These are phyloP conservation scores for Peronospora farinosa DNA, from an alignment of 352 stramenopile species.

Conservation along the genomic window DNA sequence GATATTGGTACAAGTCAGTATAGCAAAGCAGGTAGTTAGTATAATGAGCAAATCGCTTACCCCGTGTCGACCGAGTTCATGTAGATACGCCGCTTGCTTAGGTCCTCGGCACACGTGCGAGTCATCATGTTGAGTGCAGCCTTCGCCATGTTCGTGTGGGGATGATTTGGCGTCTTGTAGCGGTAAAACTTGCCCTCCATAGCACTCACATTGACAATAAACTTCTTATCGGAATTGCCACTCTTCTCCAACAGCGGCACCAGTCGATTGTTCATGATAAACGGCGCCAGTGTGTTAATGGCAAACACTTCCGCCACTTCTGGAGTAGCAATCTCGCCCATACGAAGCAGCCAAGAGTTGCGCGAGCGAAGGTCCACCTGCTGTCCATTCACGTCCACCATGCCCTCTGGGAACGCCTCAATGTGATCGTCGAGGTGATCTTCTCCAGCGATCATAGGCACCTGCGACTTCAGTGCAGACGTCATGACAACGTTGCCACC, in stretches of 20 bases:
- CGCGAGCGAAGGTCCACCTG: slow-evolving; percentile 91
- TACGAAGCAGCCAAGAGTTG: slow-evolving; percentile 94
- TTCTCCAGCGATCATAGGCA: slow-evolving; percentile 71
- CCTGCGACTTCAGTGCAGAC: slow-evolving; percentile 79
- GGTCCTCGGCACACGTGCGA: slow-evolving; percentile 91
- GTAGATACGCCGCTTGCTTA: slow-evolving; percentile 91
- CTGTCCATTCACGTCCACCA: slow-evolving; percentile 93
- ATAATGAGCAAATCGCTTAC: slow-evolving; percentile 29
- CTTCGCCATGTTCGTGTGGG: slow-evolving; percentile 98
- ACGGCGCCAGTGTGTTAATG: slow-evolving; percentile 95
- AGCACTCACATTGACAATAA: slow-evolving; percentile 96
- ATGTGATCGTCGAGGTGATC: slow-evolving; percentile 53
- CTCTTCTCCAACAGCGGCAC: slow-evolving; percentile 84
- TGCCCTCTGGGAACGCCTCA: slow-evolving; percentile 57
- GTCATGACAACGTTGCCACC: slow-evolving; percentile 42
- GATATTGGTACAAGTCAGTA: slow-evolving; percentile 4
- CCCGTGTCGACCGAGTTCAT: slow-evolving; percentile 98
- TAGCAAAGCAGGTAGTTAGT: not conserved
- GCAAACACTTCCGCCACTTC: slow-evolving; percentile 86
- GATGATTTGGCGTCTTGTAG: slow-evolving; percentile 95
- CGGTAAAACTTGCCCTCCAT: slow-evolving; percentile 99
- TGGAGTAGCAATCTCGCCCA: slow-evolving; percentile 88
- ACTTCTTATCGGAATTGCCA: slow-evolving; percentile 57
- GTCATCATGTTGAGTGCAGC: slow-evolving; percentile 98
- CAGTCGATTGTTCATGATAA: slow-evolving; percentile 94